A percentile compares a stretch with the other conserved stretches of the same genome.
These are phyloP conservation scores for Mucor racemosus DNA, from an alignment of 371 early-diverging fungal species.

Conservation along the genomic window DNA sequence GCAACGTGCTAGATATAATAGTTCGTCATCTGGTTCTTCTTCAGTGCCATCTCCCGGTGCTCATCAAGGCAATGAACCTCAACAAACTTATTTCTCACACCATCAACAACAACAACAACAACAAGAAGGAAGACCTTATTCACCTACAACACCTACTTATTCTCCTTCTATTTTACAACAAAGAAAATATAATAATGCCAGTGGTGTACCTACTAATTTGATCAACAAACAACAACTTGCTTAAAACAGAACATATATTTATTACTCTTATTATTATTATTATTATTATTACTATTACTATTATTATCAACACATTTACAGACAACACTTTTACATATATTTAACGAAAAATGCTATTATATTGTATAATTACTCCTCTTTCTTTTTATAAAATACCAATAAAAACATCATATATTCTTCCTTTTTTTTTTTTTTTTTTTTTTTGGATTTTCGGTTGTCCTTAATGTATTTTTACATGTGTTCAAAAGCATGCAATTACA, in stretches of 20 bases:
- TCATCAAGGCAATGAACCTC: conserved; percentile 11
- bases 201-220: conserved; percentile 10
- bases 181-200: conserved; percentile 21
- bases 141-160: conserved; percentile 22
- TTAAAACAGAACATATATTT: conserved; percentile 15
- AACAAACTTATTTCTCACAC: conserved; percentile 17
- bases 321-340: background rate
- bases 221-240: conserved; percentile 5
- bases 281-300: conserved; percentile 1
- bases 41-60: conserved; percentile 24
- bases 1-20: conserved; percentile 31
- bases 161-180: conserved; percentile 6
- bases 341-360: background rate
- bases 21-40: conserved; percentile 30
- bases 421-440: too few species aligned
- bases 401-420: background rate
- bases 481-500: too few species aligned
- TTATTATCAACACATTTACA: background rate
- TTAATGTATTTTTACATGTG: too few species aligned
- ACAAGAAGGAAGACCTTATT: conserved; percentile 12
- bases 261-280: background rate
- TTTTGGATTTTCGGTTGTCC: too few species aligned
- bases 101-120: background rate
- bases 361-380: background rate
- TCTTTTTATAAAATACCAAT: too few species aligned